A percentile compares a stretch with the other conserved stretches of the same genome.
phyloP scores from a whole-genome alignment of 371 early-diverging fungal species.

The Mucor mucedo region DNA sequence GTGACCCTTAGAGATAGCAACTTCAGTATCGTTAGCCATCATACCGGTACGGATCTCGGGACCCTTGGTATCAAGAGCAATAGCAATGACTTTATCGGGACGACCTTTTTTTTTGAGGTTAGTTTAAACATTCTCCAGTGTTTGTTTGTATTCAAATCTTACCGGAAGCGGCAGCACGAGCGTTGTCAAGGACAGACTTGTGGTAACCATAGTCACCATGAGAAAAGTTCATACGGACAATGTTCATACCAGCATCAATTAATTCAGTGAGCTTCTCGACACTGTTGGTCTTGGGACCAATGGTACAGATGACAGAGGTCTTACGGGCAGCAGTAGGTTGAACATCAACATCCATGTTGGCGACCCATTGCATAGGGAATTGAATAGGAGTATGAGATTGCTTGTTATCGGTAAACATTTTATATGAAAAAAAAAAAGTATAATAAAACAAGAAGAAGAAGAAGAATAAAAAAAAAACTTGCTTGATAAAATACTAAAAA shows the following conservation, averaged over 20 bases:
- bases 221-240: constrained; percentile 94
- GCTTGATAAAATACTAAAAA: neutral
- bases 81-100: constrained; percentile 63
- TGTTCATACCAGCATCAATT: constrained; percentile 91
- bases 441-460: constrained; percentile 3
- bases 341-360: constrained; percentile 68
- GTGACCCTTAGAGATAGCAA: constrained; percentile 68
- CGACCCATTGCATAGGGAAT: constrained; percentile 73
- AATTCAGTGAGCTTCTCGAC: constrained; percentile 84
- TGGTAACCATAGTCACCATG: constrained; percentile 94
- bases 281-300: constrained; percentile 80
- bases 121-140: no score
- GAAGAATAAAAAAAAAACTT: constrained; percentile 9
- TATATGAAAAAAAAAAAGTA: constrained; percentile 4
- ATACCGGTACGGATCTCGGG: constrained; percentile 86
- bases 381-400: constrained; percentile 15
- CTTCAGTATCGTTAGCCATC: constrained; percentile 67
- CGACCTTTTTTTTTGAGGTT: constrained; percentile 15
- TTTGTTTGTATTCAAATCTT: constrained; percentile 5
- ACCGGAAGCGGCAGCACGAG: constrained; percentile 66
- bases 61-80: constrained; percentile 89
- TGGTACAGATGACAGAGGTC: constrained; percentile 86
- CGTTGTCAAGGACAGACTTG: constrained; percentile 80
- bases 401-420: constrained; percentile 31
- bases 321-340: constrained; percentile 71